Evolutionary conservation across 106 monocot species (phyloP).

Genomic region (Acorus calamus): DNA sequence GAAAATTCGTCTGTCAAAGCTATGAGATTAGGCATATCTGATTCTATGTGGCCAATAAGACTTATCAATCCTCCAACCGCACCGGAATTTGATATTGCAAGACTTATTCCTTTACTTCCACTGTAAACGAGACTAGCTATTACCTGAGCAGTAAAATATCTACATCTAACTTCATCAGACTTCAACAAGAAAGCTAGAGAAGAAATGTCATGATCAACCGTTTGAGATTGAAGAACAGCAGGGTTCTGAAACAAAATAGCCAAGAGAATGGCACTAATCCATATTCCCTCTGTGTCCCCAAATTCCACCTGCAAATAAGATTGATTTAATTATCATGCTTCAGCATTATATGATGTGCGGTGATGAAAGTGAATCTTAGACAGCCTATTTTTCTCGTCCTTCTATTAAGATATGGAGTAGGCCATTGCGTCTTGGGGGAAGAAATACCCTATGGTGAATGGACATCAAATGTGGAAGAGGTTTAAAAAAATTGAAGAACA

Average conservation of each 20-base stretch:
- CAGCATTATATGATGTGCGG: too few relatives aligned
- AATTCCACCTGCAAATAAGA: constrained; percentile 33
- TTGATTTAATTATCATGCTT: background rate
- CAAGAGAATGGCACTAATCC: constrained; percentile 52
- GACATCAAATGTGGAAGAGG: too few relatives aligned
- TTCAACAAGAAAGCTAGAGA: constrained; percentile 43
- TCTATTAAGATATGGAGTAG: too few relatives aligned
- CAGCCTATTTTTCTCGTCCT: too few relatives aligned
- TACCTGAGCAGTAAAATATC: constrained; percentile 58
- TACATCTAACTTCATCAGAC: constrained; percentile 45
- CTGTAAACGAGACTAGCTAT: constrained; percentile 43
- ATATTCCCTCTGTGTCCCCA: constrained; percentile 43
- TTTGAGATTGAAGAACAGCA: constrained; percentile 32
- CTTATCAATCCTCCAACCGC: constrained; percentile 39
- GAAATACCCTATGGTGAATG: too few relatives aligned
- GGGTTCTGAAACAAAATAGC: constrained; percentile 47
- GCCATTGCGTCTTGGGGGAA: too few relatives aligned
- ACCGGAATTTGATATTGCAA: constrained; percentile 58
- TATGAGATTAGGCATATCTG: constrained; percentile 35
- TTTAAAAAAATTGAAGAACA: too few relatives aligned
- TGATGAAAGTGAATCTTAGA: too few relatives aligned
- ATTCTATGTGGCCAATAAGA: constrained; percentile 53
- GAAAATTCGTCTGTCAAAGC: constrained; percentile 43
- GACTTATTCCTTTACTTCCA: constrained; percentile 34
- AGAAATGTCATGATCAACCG: constrained; percentile 23